A percentile compares a stretch with the other conserved stretches of the same genome.
Evolutionary conservation across 202 grass and related monocot species (phyloP).

Genomic region (Eragrostis tef): DNA sequence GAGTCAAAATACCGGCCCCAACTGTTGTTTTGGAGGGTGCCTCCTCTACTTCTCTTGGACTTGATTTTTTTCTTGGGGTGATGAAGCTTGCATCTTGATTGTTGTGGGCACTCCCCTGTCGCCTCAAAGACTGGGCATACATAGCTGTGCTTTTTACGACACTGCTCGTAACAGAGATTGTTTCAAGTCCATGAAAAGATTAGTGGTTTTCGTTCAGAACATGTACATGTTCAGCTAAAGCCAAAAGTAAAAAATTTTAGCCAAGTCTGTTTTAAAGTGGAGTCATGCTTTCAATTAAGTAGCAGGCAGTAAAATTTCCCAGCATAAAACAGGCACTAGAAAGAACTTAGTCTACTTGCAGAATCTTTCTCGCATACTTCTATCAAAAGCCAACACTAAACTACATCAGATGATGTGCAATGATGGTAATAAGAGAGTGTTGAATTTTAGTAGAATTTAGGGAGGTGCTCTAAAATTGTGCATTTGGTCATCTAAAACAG

Average conservation of each 20-base stretch:
- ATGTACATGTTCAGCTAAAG: constrained; percentile 23
- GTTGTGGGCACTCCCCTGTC: constrained; percentile 77
- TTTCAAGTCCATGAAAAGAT: constrained; percentile 60
- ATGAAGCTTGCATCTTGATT: constrained; percentile 89
- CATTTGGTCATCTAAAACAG: too few relatives aligned
- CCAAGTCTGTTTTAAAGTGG: neutral
- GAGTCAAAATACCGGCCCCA: constrained; percentile 82
- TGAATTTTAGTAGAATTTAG: neutral
- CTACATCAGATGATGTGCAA: neutral
- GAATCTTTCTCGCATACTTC: neutral
- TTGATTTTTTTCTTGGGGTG: constrained; percentile 81
- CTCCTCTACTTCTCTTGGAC: constrained; percentile 59
- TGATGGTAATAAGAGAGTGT: constrained; percentile 1
- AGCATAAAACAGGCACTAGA: constrained; percentile 2
- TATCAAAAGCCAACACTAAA: constrained; percentile 34
- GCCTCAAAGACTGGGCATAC: constrained; percentile 76
- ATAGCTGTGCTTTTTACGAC: constrained; percentile 92
- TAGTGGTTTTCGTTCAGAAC: constrained; percentile 47
- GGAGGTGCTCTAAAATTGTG: neutral
- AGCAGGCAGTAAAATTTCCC: constrained; percentile 5
- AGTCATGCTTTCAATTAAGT: constrained; percentile 23
- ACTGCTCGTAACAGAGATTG: constrained; percentile 77
- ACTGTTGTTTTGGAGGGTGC: constrained; percentile 56
- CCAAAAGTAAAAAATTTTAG: constrained; percentile 41
- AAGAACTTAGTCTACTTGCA: neutral